These are phyloP conservation scores for Gonium pectorale DNA, from an alignment of 139 green algal species.

Conservation along the genomic window DNA sequence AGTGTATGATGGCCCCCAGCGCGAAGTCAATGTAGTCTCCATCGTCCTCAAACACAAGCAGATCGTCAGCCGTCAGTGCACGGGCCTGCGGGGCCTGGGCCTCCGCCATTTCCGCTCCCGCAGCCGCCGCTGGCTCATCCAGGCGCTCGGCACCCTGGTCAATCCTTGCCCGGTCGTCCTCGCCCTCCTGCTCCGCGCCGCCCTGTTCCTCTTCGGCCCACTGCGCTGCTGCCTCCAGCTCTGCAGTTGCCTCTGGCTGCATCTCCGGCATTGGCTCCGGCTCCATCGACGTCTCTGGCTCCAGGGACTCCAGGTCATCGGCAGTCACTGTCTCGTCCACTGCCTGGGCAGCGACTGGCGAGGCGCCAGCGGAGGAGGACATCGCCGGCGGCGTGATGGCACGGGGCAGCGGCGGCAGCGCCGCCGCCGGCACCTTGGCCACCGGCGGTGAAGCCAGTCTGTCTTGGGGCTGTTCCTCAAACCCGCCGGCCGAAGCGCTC, in stretches of 20 bases:
- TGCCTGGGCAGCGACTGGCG: too few species aligned
- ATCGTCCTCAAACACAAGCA: slow-evolving; percentile 35
- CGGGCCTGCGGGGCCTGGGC: neutral
- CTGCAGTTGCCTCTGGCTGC: neutral
- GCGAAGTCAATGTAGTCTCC: slow-evolving; percentile 47
- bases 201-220: neutral
- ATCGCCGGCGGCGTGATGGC: slow-evolving; percentile 12
- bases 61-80: neutral
- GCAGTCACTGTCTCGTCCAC: too few species aligned
- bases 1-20: slow-evolving; percentile 40
- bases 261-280: neutral
- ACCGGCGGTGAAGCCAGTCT: slow-evolving; percentile 5
- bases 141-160: neutral
- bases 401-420: neutral
- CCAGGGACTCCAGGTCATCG: neutral
- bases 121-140: neutral
- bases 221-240: neutral
- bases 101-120: neutral
- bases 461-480: too few species aligned
- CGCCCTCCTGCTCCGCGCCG: neutral
- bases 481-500: too few species aligned
- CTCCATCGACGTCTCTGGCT: neutral
- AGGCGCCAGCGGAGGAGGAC: too few species aligned
- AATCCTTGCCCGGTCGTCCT: neutral
- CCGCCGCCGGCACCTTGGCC: neutral